Evolutionary conservation across 2,329 filamentous ascomycete genomes (phyloP), one percentile per base, ranked within the genome.

Genomic region (Fusarium tupiense): DNA sequence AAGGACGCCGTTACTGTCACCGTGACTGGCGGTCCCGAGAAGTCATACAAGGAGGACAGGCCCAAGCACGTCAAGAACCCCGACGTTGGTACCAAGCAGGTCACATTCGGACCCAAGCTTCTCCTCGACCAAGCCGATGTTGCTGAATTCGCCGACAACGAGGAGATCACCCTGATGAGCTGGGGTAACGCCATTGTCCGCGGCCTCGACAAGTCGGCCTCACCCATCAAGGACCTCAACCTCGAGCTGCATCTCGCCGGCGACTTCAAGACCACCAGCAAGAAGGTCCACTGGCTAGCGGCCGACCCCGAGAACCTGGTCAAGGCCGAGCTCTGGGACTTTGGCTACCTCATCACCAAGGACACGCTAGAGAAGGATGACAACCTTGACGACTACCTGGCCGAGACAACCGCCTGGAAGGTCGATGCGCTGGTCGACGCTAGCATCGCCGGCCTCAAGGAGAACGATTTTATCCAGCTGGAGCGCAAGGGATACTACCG

Each of bases 231-330:
- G 19, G 86, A 85, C 41, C 87, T 98, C 44, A 92, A 93, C 66
- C 87, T 96, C 61, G 94, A 98, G 84, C 90, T 98, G n/a, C 93
- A 98, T 83, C 90, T 98, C 57, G 91, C 93, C 78, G 95, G 96
- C 64, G 96, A 98, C 82, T 94, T 98, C 83, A 98, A 97, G 88
- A 92, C 94, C 80, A 98, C 96, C 0, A 91, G 94, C 80, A 98
- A 98, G 90, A 98, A 98, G 88, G 91, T 98, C 43, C 98, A 95
- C 2, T 98, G 96, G 96, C 86, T 98, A 54, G 92, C 94, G 4
- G 89, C 88, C 2, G 90, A 94, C 75, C 90, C 89, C 50, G 93
- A 96, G 84, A 89, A 93, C 67, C 88, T 98, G 2, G 88, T 97
- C 20, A 91, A 92, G 13, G 91, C 96, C 29, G 94, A 98, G 83